Evolutionary conservation across 139 green algal species (phyloP), one percentile per base, ranked within the genome.

Genomic region (Chlamydomonas sphaeroides): DNA sequence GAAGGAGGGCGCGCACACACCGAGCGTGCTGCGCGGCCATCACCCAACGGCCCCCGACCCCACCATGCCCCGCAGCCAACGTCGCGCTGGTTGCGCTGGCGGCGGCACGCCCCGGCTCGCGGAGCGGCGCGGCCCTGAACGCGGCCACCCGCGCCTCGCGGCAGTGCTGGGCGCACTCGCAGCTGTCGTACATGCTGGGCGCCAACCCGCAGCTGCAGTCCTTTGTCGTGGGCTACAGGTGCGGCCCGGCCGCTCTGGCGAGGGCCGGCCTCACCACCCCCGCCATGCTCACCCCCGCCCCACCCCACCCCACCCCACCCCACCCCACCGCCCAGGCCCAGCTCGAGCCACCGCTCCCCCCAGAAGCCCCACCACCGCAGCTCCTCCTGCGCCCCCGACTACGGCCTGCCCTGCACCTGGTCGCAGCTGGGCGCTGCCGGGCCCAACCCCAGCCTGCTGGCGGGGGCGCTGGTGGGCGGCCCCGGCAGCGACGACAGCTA

Each of bases 381-480:
- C 62, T 65, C 62, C 63, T 72, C 59, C 42, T 82, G 75, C 75
- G 56, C n/a, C 45, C 62, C 32, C 32, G 36, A 73, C 75, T 51
- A 65, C 45, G 18, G 32, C 20, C 21, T 39, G 21, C 59, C 61
- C 23, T 82, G 75, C 75, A 62, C 51, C 45, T 82, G 75, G 75
- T 26, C 23, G 7, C 32, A 32, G 20, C 45, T 65, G 42, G 32
- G 36, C 32, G 8, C 10, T 10, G 62, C 42, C n/a, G 75, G 42
- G 2, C 42, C 62, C 75, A 82, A 65, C 45, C 75, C 75, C 42
- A 53, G 62, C 33, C 42, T 82, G 62, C 62, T 82, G n/a, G 20
- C 21, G 62, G 62, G 75, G 3, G 75, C 75, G 3, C 85, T 96
- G 69, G 84, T 95, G 28, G 88, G 91, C 66, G 92, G 89, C 3